phyloP scores from a whole-genome alignment of 2,329 filamentous ascomycete species.

The Ophiocordyceps camponoti-leonardi region DNA sequence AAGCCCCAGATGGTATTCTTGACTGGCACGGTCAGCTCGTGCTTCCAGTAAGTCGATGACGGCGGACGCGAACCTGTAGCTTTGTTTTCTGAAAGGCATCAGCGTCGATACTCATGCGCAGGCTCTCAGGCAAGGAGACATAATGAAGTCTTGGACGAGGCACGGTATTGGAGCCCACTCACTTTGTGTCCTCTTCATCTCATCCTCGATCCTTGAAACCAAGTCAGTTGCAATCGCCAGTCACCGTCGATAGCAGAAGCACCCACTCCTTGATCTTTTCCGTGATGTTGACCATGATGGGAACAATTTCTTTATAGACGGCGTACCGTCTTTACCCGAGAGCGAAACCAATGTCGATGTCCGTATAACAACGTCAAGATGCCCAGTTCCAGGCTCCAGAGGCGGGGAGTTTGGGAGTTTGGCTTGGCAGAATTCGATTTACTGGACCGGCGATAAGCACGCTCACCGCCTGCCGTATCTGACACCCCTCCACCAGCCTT shows the following conservation, averaged over 20 bases:
- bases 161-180: conserved; percentile 17
- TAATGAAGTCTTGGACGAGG: background rate
- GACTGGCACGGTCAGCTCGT: conserved; percentile 2
- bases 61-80: conserved; percentile 56
- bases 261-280: conserved; percentile 98
- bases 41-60: background rate
- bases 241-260: background rate
- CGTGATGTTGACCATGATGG: conserved; percentile 92
- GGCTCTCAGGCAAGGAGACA: background rate
- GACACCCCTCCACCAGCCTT: no score
- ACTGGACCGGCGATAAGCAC: background rate
- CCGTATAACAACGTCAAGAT: background rate
- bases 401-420: conserved; percentile 4
- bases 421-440: conserved; percentile 6
- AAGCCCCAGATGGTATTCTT: conserved; percentile 95
- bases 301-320: conserved; percentile 13
- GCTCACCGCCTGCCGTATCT: conserved; percentile 13
- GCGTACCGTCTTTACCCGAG: conserved; percentile 9
- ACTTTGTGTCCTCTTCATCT: conserved; percentile 99
- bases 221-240: conserved; percentile 7
- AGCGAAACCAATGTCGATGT: background rate
- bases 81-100: conserved; percentile 65
- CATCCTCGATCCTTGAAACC: conserved; percentile 79
- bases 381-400: conserved; percentile 9
- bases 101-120: conserved; percentile 6